A percentile compares a stretch with the other conserved stretches of the same genome.
phyloP scores from a whole-genome alignment of 768 basidiomycete genomes.

The Podaxis sp. region DNA sequence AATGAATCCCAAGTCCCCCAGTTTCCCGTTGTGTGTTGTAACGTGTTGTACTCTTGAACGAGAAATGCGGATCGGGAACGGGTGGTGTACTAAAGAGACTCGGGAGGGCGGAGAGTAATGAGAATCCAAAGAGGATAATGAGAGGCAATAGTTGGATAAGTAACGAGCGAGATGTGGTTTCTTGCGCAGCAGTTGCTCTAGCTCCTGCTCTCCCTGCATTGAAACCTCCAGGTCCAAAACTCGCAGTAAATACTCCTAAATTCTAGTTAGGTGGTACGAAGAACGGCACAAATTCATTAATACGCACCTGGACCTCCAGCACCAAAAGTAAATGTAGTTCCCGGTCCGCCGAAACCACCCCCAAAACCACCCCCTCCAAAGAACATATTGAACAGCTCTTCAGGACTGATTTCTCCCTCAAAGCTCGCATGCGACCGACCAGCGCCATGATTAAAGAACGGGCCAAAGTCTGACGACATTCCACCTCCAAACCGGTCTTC shows the following conservation, averaged over 20 bases:
- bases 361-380: conserved; percentile 71
- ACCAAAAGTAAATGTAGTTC: conserved; percentile 42
- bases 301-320: conserved; percentile 48
- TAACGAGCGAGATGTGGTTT: conserved; percentile 57
- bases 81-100: conserved; percentile 66
- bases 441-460: conserved; percentile 9
- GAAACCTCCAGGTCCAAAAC: conserved; percentile 85
- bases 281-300: neutral
- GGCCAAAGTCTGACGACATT: conserved; percentile 47
- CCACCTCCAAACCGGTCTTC: conserved; percentile 73
- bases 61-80: conserved; percentile 77
- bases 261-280: conserved; percentile 3
- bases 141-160: conserved; percentile 83
- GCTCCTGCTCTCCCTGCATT: conserved; percentile 11
- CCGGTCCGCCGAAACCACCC: conserved; percentile 28
- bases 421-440: conserved; percentile 39
- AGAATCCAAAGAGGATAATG: conserved; percentile 80
- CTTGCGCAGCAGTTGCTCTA: conserved; percentile 21
- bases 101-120: conserved; percentile 79
- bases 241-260: conserved; percentile 65
- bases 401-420: conserved; percentile 88
- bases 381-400: conserved; percentile 98
- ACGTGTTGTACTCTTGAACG: conserved; percentile 60
- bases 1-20: conserved; percentile 65
- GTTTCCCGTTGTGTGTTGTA: conserved; percentile 77